Base-by-base conservation (phyloP, 495 filamentous ascomycete species). In the Tuber magnatum region DNA sequence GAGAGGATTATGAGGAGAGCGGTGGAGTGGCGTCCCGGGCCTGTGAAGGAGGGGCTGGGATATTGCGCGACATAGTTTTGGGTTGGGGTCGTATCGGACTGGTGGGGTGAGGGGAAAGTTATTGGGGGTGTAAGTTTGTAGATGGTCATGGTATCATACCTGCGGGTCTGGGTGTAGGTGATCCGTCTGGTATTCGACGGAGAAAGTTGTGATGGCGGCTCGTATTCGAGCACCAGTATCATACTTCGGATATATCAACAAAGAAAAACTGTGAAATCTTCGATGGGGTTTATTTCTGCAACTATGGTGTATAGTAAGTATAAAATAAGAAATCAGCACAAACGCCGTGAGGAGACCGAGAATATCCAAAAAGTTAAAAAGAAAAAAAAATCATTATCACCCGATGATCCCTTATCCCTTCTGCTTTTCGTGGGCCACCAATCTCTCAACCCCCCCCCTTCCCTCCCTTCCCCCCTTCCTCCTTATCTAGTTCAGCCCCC, bases 111-210 rank as follows among this genome's bases (percentile, higher is more conserved):
- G 95, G 61, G 88, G 82, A 93, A 97, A 83, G 86, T 86, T 78
- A 88, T 87, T 40, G 91, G 87, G 24, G 81, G 51, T 86, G 88
- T 2, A 89, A 87, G 85, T 89, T 97, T 14, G 93, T 98, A 75
- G 95, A 98, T 82, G 94, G 97, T 78, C 98, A 98, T 83, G 94
- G 95, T 16, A n/a, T n/a, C n/a, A n/a, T n/a, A 94, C 97, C 85
- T 94, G 92, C 0, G 94, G 95, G 0, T 97, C 93, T 86, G 96
- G 88, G n/a, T 89, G 79, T 80, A 69, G 72, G 70, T 78, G 32
- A 68, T 77, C 68, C 20, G 10, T 74, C 68, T 61, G 43, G 12
- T 46, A 32, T 40, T 40, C 32, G 44, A 28, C 12, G 78, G 86
- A 87, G 69, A 91, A 89, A 1, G 87, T 91, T 40, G 56, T 18